Percentiles rank a stretch among this genome's conserved stretches.
phyloP scores from a whole-genome alignment of 2,329 filamentous ascomycete species.

The Cytospora schulzeri region DNA sequence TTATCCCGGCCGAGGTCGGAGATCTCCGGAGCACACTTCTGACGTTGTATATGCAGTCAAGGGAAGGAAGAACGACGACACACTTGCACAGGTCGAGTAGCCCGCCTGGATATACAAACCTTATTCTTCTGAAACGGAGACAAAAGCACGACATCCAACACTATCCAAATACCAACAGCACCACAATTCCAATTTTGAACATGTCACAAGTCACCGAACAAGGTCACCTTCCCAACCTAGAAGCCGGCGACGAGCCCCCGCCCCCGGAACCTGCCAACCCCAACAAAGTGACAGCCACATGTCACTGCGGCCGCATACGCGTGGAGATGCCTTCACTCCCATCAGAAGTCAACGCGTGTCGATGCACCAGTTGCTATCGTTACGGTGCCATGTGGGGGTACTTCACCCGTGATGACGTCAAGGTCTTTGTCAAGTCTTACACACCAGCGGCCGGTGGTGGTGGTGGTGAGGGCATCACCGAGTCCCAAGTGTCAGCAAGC shows the following conservation, averaged over 20 bases:
- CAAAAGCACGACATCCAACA: too few relatives aligned
- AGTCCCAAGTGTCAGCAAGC: neutral
- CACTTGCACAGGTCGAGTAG: too few relatives aligned
- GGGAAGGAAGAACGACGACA: too few relatives aligned
- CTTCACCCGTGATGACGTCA: conserved; percentile 15
- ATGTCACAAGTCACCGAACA: neutral
- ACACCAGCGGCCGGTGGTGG: neutral
- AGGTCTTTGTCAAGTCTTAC: conserved; percentile 6
- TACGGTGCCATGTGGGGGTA: conserved; percentile 25
- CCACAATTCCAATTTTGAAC: neutral
- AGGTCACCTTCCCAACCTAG: neutral
- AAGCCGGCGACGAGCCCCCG: conserved; percentile 11
- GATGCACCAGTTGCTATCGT: conserved; percentile 23
- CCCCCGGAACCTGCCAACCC: conserved; percentile 13
- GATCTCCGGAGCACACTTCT: too few relatives aligned
- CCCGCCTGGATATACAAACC: too few relatives aligned
- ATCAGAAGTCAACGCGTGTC: conserved; percentile 21
- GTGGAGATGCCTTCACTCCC: conserved; percentile 21
- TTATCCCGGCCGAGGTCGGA: too few relatives aligned
- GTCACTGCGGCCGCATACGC: conserved; percentile 24
- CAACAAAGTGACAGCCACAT: conserved; percentile 4
- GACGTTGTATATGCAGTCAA: too few relatives aligned
- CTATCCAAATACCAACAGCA: too few relatives aligned
- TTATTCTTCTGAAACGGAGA: too few relatives aligned
- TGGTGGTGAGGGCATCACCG: neutral